Evolutionary conservation across 2,329 filamentous ascomycete species (phyloP).

Genomic region (Colletotrichum sojae): DNA sequence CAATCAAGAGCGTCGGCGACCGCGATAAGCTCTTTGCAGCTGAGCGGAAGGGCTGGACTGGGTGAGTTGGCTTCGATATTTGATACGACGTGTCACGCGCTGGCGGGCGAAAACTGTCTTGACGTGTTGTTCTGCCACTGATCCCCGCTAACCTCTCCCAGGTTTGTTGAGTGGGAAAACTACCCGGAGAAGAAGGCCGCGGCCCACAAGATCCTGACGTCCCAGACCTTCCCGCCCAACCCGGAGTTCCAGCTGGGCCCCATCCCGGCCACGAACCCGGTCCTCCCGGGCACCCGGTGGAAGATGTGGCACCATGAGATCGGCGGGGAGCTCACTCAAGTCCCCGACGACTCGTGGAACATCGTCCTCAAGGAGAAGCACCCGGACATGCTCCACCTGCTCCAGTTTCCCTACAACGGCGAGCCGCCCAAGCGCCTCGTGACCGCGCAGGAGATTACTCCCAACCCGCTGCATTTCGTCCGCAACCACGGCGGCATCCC

Average conservation of each 20-base stretch:
- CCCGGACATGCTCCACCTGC: conserved; percentile 71
- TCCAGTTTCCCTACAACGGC: conserved; percentile 76
- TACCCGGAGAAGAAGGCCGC: conserved; percentile 77
- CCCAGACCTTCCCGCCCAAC: conserved; percentile 48
- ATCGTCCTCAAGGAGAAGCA: conserved; percentile 70
- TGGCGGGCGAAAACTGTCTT: neutral
- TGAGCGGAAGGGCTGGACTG: conserved; percentile 53
- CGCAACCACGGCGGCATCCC: conserved; percentile 82
- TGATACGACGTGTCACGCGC: neutral
- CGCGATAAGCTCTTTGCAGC: conserved; percentile 45
- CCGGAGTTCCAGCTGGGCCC: conserved; percentile 71
- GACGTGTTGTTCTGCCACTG: too few relatives aligned
- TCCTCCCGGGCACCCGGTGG: conserved; percentile 69
- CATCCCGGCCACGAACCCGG: conserved; percentile 70
- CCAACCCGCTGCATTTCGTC: conserved; percentile 73
- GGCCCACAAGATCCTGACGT: conserved; percentile 64
- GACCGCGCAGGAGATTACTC: conserved; percentile 68
- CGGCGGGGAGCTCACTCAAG: conserved; percentile 53
- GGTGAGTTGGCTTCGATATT: conserved; percentile 41
- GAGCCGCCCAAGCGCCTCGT: conserved; percentile 73
- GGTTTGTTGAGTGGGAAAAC: conserved; percentile 79
- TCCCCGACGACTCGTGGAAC: conserved; percentile 72
- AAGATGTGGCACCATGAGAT: conserved; percentile 71
- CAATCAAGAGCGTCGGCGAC: conserved; percentile 57
- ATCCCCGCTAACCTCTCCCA: conserved; percentile 2